These are phyloP conservation scores for Dioscorea cayenensis DNA, from an alignment of 116 monocot genomes.

Conservation along the genomic window DNA sequence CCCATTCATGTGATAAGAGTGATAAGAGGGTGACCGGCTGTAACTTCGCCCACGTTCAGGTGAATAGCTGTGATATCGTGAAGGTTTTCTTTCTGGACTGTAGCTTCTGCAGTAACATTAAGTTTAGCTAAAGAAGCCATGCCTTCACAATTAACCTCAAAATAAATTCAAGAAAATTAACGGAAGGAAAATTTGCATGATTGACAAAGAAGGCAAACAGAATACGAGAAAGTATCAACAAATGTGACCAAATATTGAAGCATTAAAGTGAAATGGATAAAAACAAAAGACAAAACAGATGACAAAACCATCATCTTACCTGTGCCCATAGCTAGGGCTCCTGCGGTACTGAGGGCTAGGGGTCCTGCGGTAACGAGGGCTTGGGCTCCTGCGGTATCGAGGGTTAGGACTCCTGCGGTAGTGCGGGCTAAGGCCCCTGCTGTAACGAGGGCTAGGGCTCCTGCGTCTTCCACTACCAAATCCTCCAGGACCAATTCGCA, in stretches of 20 bases:
- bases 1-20: neutral
- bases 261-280: too few relatives aligned
- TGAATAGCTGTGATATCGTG: neutral
- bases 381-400: conserved; percentile 63
- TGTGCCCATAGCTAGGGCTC: conserved; percentile 75
- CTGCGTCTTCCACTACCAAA: conserved; percentile 64
- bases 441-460: conserved; percentile 10
- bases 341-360: conserved; percentile 48
- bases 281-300: too few relatives aligned
- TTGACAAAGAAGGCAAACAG: too few relatives aligned
- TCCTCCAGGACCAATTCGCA: conserved; percentile 64
- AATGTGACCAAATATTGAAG: too few relatives aligned
- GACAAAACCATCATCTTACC: conserved; percentile 20
- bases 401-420: conserved; percentile 70
- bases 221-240: too few relatives aligned
- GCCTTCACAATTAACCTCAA: too few relatives aligned
- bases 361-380: conserved; percentile 5
- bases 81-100: neutral
- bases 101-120: neutral
- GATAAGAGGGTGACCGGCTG: neutral
- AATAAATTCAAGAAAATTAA: too few relatives aligned
- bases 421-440: conserved; percentile 23
- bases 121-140: too few relatives aligned
- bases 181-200: too few relatives aligned
- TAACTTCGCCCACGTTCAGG: neutral